A percentile compares a stretch with the other conserved stretches of the same genome.
Conservation (phyloP, 2,329 filamentous ascomycete species). For the Fusarium mangiferae region DNA sequence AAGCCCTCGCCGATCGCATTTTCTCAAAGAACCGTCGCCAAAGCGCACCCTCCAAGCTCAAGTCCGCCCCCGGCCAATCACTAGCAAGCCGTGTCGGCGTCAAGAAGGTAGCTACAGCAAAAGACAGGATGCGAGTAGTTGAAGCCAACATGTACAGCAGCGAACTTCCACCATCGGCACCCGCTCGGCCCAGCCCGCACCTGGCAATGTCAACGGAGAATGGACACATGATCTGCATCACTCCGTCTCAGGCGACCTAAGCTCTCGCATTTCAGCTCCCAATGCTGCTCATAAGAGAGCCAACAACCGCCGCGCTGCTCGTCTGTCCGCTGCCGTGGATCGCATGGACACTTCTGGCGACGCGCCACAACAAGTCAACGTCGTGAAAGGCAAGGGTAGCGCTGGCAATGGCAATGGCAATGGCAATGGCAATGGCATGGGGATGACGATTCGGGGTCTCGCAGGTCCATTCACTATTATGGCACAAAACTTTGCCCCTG, state of each 20-base stretch:
- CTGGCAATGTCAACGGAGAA: slow-evolving; percentile 71
- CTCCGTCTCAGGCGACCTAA: slow-evolving; percentile 55
- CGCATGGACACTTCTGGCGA: slow-evolving; percentile 50
- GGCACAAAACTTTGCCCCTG: slow-evolving; percentile 83
- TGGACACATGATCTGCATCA: slow-evolving; percentile 78
- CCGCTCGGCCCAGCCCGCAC: slow-evolving; percentile 44
- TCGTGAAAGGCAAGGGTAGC: slow-evolving; percentile 33
- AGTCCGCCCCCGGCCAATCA: slow-evolving; percentile 60
- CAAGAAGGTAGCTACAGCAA: slow-evolving; percentile 67
- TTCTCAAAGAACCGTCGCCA: slow-evolving; percentile 70
- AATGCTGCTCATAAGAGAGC: slow-evolving; percentile 41
- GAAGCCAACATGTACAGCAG: slow-evolving; percentile 29
- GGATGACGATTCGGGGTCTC: slow-evolving; percentile 78
- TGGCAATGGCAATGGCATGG: slow-evolving; percentile 45
- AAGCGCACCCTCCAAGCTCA: slow-evolving; percentile 64
- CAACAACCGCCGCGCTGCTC: slow-evolving; percentile 46
- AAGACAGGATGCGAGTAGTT: slow-evolving; percentile 6
- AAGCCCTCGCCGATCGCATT: slow-evolving; percentile 77
- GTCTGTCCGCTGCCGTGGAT: slow-evolving; percentile 59
- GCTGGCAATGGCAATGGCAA: slow-evolving; percentile 14
- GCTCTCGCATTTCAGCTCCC: slow-evolving; percentile 58
- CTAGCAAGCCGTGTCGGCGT: slow-evolving; percentile 79
- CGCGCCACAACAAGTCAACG: slow-evolving; percentile 51
- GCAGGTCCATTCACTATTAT: slow-evolving; percentile 78
- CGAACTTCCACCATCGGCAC: slow-evolving; percentile 38